Conservation (phyloP, 257 asterid genomes). For the Solanum piurae region DNA sequence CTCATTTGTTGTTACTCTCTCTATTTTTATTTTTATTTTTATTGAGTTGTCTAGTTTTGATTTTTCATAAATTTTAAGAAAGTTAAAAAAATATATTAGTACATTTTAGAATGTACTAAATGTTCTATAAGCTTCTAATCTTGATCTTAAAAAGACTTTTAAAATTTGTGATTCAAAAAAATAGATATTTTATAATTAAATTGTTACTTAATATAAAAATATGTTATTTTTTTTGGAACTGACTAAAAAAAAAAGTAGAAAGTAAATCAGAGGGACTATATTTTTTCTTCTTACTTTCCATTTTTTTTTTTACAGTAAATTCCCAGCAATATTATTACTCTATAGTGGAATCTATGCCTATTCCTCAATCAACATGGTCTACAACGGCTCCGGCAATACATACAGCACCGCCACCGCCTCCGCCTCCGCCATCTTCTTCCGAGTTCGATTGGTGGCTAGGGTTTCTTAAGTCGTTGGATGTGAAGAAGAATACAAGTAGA, state of each 20-base stretch:
- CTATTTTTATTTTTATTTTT: background rate
- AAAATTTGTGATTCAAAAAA: too few relatives aligned
- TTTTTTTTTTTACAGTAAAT: background rate
- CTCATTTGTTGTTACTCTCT: background rate
- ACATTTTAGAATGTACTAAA: too few relatives aligned
- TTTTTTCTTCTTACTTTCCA: background rate
- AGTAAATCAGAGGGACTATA: too few relatives aligned
- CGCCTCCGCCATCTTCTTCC: background rate
- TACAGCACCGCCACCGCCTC: background rate
- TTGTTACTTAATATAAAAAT: too few relatives aligned
- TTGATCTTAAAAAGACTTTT: too few relatives aligned
- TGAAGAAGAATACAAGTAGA: background rate
- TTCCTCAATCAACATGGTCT: conserved; percentile 30
- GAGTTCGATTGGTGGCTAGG: conserved; percentile 36
- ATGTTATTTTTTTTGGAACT: too few relatives aligned
- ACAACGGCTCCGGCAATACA: conserved; percentile 26
- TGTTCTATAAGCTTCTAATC: too few relatives aligned
- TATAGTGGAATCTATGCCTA: conserved; percentile 17
- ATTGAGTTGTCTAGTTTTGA: too few relatives aligned
- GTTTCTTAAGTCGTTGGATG: conserved; percentile 25
- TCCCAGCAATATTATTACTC: background rate
- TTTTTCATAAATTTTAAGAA: too few relatives aligned
- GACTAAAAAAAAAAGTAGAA: too few relatives aligned
- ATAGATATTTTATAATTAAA: too few relatives aligned
- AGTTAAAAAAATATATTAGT: too few relatives aligned